Evolutionary conservation across 257 asterid genomes (phyloP).

Genomic region (Leptodermis oblonga): DNA sequence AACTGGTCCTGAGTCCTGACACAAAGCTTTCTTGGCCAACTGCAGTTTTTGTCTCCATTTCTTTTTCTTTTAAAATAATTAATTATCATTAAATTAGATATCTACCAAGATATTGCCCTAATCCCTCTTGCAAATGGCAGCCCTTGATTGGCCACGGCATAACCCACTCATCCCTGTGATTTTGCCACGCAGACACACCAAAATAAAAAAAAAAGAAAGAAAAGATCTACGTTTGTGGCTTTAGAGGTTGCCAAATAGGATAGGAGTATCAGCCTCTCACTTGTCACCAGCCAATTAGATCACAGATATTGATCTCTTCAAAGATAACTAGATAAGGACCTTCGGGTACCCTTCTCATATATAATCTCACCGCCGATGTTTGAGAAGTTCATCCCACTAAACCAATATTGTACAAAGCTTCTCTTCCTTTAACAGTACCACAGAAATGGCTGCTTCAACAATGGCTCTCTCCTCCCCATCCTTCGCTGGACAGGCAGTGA

Average conservation of each 20-base stretch:
- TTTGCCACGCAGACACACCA: background rate
- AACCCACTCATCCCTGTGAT: background rate
- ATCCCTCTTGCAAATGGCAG: background rate
- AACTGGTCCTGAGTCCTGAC: background rate
- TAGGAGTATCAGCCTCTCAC: background rate
- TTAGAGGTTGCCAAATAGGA: background rate
- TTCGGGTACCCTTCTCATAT: background rate
- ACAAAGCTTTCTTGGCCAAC: background rate
- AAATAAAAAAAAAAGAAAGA: background rate
- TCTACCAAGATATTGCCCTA: background rate
- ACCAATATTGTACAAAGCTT: background rate
- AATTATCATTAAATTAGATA: background rate
- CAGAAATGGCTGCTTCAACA: too few species aligned
- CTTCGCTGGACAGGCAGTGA: too few species aligned
- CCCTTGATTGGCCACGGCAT: background rate
- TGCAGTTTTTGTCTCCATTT: background rate
- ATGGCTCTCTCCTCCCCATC: too few species aligned
- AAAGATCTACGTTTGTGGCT: background rate
- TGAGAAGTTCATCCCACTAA: background rate
- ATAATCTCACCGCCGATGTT: background rate
- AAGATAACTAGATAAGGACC: constrained; percentile 15
- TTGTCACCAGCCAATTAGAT: constrained; percentile 4
- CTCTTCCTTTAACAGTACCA: background rate
- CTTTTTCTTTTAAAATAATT: background rate
- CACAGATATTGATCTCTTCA: background rate